Evolutionary conservation across 2,329 filamentous ascomycete genomes (phyloP), one percentile per base, ranked within the genome.

Genomic region (Mollisiaceae sp.): DNA sequence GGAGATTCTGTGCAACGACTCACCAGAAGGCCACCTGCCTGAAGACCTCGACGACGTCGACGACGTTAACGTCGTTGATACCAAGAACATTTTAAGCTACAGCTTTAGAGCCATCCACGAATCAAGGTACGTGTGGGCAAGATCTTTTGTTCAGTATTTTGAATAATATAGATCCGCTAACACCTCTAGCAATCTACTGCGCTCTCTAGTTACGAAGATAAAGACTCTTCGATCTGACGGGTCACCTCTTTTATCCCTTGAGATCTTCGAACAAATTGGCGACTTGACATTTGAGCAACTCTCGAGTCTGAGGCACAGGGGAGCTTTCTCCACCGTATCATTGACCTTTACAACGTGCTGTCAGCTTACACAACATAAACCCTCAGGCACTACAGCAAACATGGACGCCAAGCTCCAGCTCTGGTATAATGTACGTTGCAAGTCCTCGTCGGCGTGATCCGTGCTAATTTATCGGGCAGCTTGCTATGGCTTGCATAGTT

Each of bases 91-190:
- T 20, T 79, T 99, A 56, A 98, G 94, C 70, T 99, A 95, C 77
- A 97, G 93, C 68, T 99, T 97, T 85, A 88, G 95, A 72, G 92
- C 93, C 6, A 83, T 97, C n/a, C 94, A 97, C 68, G 95, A 99
- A 79, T 92, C 94, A 27, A 97, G 92, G 91, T 93, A 80, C 20
- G 45, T 24, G 15, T 24, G 8, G n/a, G 45, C 8, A 8, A 67
- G 79, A 63, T 35, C n/a, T 8, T 18, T 56, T 1, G 22, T 15
- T 38, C 15, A 20, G 18, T 38, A 15, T 50, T 3, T 14, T 45
- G 22, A 8, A 6, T 24, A 18, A 12, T 27, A 6, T n/a, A 15
- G 35, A 5, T 20, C 41, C 45, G 50, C 68, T 70, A 63, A 70
- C 39, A 2, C 5, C n/a, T 12, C 20, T 43, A 95, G 93, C 77